Evolutionary conservation across 345 rosid species (phyloP).

Genomic region (Acer yangbiense): DNA sequence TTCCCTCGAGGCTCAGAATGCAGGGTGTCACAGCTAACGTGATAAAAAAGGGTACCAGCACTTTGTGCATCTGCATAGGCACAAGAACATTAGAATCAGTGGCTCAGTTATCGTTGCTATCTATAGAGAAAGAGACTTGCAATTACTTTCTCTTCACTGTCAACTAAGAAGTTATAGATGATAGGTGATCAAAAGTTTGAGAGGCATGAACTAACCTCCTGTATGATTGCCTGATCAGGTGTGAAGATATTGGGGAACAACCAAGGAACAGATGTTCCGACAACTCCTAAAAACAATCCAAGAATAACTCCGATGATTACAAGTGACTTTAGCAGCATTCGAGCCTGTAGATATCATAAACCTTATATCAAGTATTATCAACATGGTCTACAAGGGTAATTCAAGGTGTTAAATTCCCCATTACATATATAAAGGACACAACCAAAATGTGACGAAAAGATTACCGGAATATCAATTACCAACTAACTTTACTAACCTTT

Average conservation of each 20-base stretch:
- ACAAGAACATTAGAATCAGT: slow-evolving; percentile 6
- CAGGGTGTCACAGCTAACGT: slow-evolving; percentile 47
- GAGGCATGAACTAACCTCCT: slow-evolving; percentile 37
- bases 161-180: background rate
- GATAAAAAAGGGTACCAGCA: slow-evolving; percentile 38
- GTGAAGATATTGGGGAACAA: slow-evolving; percentile 52
- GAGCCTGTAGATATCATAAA: slow-evolving; percentile 42
- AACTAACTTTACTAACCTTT: slow-evolving; percentile 34
- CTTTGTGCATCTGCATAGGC: slow-evolving; percentile 53
- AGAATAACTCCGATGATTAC: slow-evolving; percentile 41
- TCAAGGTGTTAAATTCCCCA: background rate
- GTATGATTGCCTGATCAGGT: slow-evolving; percentile 40
- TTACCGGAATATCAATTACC: background rate
- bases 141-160: background rate
- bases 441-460: background rate
- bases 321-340: slow-evolving; percentile 50
- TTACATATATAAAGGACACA: background rate
- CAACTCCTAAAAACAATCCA: slow-evolving; percentile 37
- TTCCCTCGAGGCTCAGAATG: slow-evolving; percentile 55
- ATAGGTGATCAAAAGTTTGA: background rate
- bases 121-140: background rate
- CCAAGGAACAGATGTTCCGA: slow-evolving; percentile 53
- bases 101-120: background rate
- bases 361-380: background rate
- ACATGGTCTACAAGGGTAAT: background rate